Evolutionary conservation across 495 filamentous ascomycete species (phyloP), one percentile per base, ranked within the genome.

Genomic region (Alectoria sarmentosa): DNA sequence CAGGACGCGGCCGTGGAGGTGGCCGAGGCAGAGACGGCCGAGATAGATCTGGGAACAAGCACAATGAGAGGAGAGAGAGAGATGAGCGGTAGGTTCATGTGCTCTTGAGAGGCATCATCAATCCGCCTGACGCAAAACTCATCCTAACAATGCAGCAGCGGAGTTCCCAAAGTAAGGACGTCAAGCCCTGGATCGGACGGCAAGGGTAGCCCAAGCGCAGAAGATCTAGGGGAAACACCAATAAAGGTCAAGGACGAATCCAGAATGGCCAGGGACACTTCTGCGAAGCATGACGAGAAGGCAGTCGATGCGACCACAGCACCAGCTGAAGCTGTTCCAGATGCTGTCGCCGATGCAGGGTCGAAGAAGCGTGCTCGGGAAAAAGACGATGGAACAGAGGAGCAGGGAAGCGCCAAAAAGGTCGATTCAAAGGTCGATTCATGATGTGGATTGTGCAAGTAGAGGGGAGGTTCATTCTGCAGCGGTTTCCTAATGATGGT

Each of bases 321-420:
- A 1, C 21, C n/a, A 9, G n/a, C 60, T 37, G 37, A 15, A 30
- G 66, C 41, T 39, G 37, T n/a, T 26, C 14, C 38, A 17, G 42
- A 55, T 36, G n/a, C 55, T 21, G 42, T 52, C 34, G 52, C 48
- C 14, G 66, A 70, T 8, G 58, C 69, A 15, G 61, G 37, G 1
- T 74, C 75, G 55, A 77, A 81, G 69, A 82, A 82, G 76, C 79
- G 80, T n/a, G 62, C 71, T 46, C 78, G 78, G 17, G 79, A 81
- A 46, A 52, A 66, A 34, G 69, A 67, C 44, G 65, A 72, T 41
- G 77, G 72, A 60, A 70, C 70, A 3, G 58, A 64, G 26, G 42
- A 44, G 23, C 75, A 79, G 48, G 75, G 73, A 65, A 73, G 77
- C 19, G 66, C 77, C 39, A 82, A 83, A 75, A 82, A 82, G 72